Evolutionary conservation across 495 filamentous ascomycete species (phyloP).

Genomic region (Penicillium alfredii): DNA sequence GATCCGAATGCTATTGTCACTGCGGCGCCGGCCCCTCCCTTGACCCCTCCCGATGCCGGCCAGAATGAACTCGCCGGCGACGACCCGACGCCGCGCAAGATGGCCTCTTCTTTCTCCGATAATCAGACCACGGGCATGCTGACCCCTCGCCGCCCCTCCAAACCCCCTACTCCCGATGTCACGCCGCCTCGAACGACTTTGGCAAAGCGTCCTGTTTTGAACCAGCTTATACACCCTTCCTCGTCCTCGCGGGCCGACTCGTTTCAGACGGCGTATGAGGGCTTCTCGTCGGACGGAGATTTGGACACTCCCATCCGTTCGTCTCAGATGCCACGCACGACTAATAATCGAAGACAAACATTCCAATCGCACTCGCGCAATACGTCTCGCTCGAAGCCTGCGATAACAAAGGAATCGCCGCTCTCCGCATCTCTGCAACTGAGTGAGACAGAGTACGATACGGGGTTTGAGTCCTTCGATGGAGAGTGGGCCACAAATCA

Average conservation of each 20-base stretch:
- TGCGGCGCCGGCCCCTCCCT: slow-evolving; percentile 29
- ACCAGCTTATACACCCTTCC: slow-evolving; percentile 27
- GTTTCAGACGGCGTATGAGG: slow-evolving; percentile 67
- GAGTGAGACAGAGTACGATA: slow-evolving; percentile 20
- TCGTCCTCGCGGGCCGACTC: slow-evolving; percentile 58
- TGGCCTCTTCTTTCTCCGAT: slow-evolving; percentile 19
- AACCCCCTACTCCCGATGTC: slow-evolving; percentile 67
- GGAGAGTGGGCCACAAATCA: slow-evolving; percentile 16
- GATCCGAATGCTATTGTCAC: slow-evolving; percentile 21
- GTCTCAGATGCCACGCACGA: slow-evolving; percentile 28
- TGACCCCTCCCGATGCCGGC: slow-evolving; percentile 35
- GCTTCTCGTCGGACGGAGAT: slow-evolving; percentile 57
- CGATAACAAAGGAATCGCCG: slow-evolving; percentile 10
- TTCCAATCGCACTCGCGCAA: slow-evolving; percentile 8
- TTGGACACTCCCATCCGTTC: slow-evolving; percentile 46
- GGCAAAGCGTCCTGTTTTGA: slow-evolving; percentile 39
- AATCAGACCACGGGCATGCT: slow-evolving; percentile 25
- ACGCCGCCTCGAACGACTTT: slow-evolving; percentile 56
- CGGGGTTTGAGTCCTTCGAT: slow-evolving; percentile 23
- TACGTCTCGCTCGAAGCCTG: slow-evolving; percentile 6
- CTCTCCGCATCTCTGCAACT: slow-evolving; percentile 10
- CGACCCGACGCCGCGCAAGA: slow-evolving; percentile 22
- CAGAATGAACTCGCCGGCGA: slow-evolving; percentile 17
- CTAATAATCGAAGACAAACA: slow-evolving; percentile 9
- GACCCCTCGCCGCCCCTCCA: slow-evolving; percentile 58